Conservation (phyloP, 2,329 filamentous ascomycete species). For the Hypoxylon sp. region DNA sequence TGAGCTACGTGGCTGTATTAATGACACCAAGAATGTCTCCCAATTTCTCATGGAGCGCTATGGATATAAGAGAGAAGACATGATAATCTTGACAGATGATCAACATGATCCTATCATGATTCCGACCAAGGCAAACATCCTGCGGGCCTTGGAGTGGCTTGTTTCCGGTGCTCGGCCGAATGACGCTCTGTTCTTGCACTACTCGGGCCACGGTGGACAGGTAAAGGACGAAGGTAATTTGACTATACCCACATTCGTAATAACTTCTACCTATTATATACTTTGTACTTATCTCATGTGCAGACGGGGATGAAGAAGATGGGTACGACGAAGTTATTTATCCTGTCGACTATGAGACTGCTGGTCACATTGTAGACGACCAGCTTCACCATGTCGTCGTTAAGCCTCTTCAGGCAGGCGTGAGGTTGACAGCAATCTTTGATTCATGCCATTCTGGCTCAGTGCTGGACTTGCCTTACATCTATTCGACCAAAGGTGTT, state of each 20-base stretch:
- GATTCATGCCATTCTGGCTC: conserved; percentile 78
- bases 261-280: not conserved
- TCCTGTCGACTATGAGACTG: conserved; percentile 83
- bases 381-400: conserved; percentile 85
- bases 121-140: conserved; percentile 82
- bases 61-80: conserved; percentile 82
- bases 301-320: conserved; percentile 85
- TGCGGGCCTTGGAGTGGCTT: conserved; percentile 82
- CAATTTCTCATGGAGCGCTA: conserved; percentile 77
- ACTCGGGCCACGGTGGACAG: conserved; percentile 79
- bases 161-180: conserved; percentile 79
- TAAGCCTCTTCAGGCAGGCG: conserved; percentile 67
- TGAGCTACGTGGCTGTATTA: conserved; percentile 83
- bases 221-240: conserved; percentile 69
- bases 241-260: not conserved
- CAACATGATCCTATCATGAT: conserved; percentile 77
- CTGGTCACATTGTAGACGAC: conserved; percentile 87
- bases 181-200: conserved; percentile 79
- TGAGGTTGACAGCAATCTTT: conserved; percentile 74
- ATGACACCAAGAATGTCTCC: conserved; percentile 84
- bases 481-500: conserved; percentile 78
- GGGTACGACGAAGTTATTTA: conserved; percentile 89
- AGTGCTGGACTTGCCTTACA: conserved; percentile 75
- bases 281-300: conserved; percentile 42
- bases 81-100: conserved; percentile 84